phyloP scores from a whole-genome alignment of 2,329 filamentous ascomycete genomes.

The Delphinella strobiligena region DNA sequence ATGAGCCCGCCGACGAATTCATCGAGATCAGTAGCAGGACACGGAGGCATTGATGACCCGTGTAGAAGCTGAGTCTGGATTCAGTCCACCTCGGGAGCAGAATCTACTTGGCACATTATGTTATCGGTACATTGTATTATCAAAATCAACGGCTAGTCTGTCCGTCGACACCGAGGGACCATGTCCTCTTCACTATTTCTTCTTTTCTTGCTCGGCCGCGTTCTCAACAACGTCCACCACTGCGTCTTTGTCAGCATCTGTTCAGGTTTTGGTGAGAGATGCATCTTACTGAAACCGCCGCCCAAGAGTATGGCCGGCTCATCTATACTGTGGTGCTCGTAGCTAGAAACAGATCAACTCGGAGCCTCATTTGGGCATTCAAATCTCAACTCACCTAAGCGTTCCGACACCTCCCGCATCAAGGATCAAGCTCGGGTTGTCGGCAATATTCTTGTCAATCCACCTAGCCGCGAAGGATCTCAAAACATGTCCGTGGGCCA shows the following conservation, averaged over 20 bases:
- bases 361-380: not conserved
- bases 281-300: slow-evolving; percentile 39
- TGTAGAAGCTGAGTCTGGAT: too few relatives aligned
- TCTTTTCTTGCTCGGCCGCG: slow-evolving; percentile 16
- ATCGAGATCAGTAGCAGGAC: not conserved
- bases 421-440: slow-evolving; percentile 69
- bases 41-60: too few relatives aligned
- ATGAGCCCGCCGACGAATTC: not conserved
- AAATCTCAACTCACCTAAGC: slow-evolving; percentile 24
- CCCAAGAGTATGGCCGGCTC: slow-evolving; percentile 41
- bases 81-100: too few relatives aligned
- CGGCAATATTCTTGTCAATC: slow-evolving; percentile 59
- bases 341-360: slow-evolving; percentile 18
- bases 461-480: slow-evolving; percentile 81
- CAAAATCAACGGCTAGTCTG: too few relatives aligned
- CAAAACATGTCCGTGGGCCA: slow-evolving; percentile 84
- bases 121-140: too few relatives aligned
- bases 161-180: too few relatives aligned
- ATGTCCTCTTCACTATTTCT: too few relatives aligned
- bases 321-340: slow-evolving; percentile 37
- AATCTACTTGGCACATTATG: too few relatives aligned
- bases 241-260: too few relatives aligned
- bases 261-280: too few relatives aligned
- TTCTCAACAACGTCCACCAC: slow-evolving; percentile 36
- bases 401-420: slow-evolving; percentile 49